Conservation (phyloP, 495 filamentous ascomycete species). For the Staphylotrichum longicolle region DNA sequence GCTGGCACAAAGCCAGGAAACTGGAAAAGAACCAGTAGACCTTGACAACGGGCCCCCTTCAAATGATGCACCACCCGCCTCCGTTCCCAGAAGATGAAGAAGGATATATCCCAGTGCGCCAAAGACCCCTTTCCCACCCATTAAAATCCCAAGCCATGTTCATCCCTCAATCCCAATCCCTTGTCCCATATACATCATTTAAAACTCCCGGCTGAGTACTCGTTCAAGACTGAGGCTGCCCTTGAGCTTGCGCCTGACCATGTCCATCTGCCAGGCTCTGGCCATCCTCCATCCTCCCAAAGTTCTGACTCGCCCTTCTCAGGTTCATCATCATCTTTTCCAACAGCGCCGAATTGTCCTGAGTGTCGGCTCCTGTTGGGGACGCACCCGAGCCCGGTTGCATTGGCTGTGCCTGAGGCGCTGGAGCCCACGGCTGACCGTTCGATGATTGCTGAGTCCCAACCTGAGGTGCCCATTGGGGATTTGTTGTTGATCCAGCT, state of each 20-base stretch:
- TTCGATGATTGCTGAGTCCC: neutral
- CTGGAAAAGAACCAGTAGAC: neutral
- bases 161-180: no score
- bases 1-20: neutral
- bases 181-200: neutral
- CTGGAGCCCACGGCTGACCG: neutral
- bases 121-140: neutral
- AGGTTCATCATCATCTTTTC: conserved; percentile 50
- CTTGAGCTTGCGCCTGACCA: neutral
- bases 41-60: neutral
- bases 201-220: no score
- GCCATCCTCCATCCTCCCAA: conserved; percentile 7
- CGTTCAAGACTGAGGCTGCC: neutral
- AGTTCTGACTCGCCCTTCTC: conserved; percentile 31
- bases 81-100: neutral
- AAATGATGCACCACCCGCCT: neutral
- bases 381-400: no score
- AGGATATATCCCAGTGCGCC: conserved; percentile 2
- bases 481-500: neutral
- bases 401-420: neutral
- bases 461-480: neutral
- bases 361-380: no score
- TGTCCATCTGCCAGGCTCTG: neutral
- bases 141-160: neutral
- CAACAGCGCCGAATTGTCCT: conserved; percentile 38